Percentiles rank a stretch among this genome's conserved stretches.
phyloP scores from a whole-genome alignment of 2,329 filamentous ascomycete genomes.

The Cladosporium sp. region DNA sequence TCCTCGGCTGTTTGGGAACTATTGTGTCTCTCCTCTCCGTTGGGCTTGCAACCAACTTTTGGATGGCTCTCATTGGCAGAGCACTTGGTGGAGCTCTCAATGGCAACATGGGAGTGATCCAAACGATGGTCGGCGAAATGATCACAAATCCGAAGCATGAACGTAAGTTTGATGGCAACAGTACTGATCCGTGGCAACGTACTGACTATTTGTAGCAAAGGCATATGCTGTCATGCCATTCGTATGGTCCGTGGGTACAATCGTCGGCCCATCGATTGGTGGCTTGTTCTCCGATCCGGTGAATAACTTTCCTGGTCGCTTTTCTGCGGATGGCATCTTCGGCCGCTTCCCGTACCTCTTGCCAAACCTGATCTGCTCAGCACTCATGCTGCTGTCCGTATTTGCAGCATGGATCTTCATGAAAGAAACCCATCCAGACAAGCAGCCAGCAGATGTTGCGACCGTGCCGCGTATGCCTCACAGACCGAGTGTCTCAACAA shows the following conservation, averaged over 20 bases:
- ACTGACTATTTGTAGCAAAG: constrained; percentile 57
- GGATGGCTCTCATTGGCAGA: constrained; percentile 76
- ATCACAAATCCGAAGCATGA: constrained; percentile 83
- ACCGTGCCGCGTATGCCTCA: constrained; percentile 26
- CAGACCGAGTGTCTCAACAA: constrained; percentile 25
- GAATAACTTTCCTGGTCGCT: constrained; percentile 69
- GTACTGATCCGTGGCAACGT: constrained; percentile 53
- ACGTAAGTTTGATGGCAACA: constrained; percentile 40
- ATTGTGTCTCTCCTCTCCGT: constrained; percentile 81
- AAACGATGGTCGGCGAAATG: constrained; percentile 90
- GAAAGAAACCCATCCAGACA: constrained; percentile 85
- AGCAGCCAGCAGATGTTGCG: constrained; percentile 58
- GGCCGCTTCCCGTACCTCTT: constrained; percentile 81
- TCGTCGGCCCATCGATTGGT: constrained; percentile 84
- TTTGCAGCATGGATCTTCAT: constrained; percentile 77
- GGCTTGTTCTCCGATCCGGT: constrained; percentile 82
- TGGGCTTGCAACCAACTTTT: constrained; percentile 80
- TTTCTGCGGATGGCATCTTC: constrained; percentile 70
- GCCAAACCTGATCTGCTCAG: constrained; percentile 82
- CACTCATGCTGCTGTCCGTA: constrained; percentile 75
- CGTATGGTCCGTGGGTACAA: constrained; percentile 88
- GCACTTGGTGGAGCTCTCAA: constrained; percentile 80
- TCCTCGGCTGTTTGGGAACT: constrained; percentile 79
- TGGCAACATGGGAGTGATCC: constrained; percentile 75
- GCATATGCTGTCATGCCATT: constrained; percentile 94